Evolutionary conservation across 2,329 filamentous ascomycete genomes (phyloP).

Genomic region (Talaromyces sp.): DNA sequence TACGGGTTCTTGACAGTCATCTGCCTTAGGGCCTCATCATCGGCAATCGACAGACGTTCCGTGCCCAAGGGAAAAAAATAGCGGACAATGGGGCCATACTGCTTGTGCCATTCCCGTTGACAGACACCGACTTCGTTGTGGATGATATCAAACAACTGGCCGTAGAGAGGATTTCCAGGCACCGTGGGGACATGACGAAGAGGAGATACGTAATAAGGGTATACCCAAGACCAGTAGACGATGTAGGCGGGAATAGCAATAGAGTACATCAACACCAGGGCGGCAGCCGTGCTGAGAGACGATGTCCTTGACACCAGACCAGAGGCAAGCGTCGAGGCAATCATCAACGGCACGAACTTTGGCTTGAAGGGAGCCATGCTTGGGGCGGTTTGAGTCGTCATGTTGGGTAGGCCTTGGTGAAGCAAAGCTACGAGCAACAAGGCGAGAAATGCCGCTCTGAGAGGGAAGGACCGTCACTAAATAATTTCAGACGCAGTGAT

Average conservation of each 20-base stretch:
- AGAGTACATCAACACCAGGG: slow-evolving; percentile 11
- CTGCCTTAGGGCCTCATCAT: slow-evolving; percentile 41
- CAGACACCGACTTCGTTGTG: slow-evolving; percentile 37
- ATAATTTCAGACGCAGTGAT: neutral
- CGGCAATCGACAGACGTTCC: slow-evolving; percentile 40
- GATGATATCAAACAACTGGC: slow-evolving; percentile 40
- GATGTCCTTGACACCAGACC: slow-evolving; percentile 11
- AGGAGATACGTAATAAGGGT: slow-evolving; percentile 39
- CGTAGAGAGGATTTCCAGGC: slow-evolving; percentile 37
- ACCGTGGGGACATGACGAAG: slow-evolving; percentile 41
- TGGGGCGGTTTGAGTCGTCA: slow-evolving; percentile 2
- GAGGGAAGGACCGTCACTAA: slow-evolving; percentile 3
- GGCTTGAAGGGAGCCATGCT: slow-evolving; percentile 10
- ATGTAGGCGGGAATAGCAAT: slow-evolving; percentile 15
- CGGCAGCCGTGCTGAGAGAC: slow-evolving; percentile 7
- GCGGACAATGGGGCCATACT: slow-evolving; percentile 39
- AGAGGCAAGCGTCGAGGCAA: slow-evolving; percentile 11
- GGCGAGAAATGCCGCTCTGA: neutral
- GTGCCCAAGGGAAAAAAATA: slow-evolving; percentile 45
- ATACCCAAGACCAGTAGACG: slow-evolving; percentile 25
- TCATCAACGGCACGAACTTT: slow-evolving; percentile 13
- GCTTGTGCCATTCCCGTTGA: slow-evolving; percentile 39
- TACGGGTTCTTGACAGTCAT: slow-evolving; percentile 41
- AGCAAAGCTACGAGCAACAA: neutral
- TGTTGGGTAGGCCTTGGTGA: slow-evolving; percentile 1